A percentile compares a stretch with the other conserved stretches of the same genome.
Conservation (phyloP, 371 early-diverging fungal genomes). For the Mucor piriformis region DNA sequence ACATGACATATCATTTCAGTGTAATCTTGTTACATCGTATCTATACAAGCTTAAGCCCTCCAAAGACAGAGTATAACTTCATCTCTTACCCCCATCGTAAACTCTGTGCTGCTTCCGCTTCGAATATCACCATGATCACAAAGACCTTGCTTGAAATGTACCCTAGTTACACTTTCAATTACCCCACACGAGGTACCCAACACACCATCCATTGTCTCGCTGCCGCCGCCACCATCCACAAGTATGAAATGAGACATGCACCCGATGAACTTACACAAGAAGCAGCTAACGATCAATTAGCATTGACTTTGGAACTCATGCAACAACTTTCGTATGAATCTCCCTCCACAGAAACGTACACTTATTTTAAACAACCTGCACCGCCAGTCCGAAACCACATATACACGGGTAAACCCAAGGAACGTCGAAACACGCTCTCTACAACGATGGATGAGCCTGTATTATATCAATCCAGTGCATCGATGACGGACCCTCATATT, state of each 20-base stretch:
- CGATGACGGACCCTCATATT: constrained; percentile 11
- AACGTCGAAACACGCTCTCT: no score
- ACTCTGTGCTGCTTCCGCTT: constrained; percentile 46
- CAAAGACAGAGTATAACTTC: constrained; percentile 26
- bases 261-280: constrained; percentile 13
- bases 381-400: constrained; percentile 25
- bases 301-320: constrained; percentile 28
- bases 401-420: no score
- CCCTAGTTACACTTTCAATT: constrained; percentile 27
- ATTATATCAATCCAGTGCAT: constrained; percentile 15
- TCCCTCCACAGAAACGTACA: constrained; percentile 33
- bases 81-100: constrained; percentile 36
- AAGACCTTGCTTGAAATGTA: constrained; percentile 35
- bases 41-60: constrained; percentile 47
- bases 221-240: constrained; percentile 43
- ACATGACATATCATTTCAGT: constrained; percentile 81
- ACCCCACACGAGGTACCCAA: constrained; percentile 47
- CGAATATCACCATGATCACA: constrained; percentile 44
- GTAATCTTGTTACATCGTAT: constrained; percentile 82
- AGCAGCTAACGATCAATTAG: constrained; percentile 32
- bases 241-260: constrained; percentile 28
- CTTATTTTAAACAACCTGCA: constrained; percentile 11
- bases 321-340: constrained; percentile 34
- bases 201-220: constrained; percentile 46
- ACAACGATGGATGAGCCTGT: constrained; percentile 3